These are phyloP conservation scores for Cylindrotheca closterium DNA, from an alignment of 108 stramenopile genomes.

Conservation along the genomic window DNA sequence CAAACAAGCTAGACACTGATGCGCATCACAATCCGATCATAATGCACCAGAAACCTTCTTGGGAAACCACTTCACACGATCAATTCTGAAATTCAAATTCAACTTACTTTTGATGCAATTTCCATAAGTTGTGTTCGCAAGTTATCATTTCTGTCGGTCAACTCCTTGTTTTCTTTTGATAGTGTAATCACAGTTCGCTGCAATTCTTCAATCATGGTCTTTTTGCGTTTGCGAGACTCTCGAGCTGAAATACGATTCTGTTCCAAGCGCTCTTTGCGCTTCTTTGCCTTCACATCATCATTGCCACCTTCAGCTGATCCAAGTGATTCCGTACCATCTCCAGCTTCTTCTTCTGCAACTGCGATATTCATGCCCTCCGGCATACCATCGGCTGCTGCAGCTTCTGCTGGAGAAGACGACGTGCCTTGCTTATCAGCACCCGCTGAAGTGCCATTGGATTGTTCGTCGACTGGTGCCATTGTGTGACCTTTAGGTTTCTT, in stretches of 20 bases:
- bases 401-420: too few species aligned
- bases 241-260: conserved; percentile 88
- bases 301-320: conserved; percentile 22
- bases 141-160: conserved; percentile 76
- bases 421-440: neutral
- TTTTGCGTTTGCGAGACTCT: conserved; percentile 87
- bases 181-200: conserved; percentile 85
- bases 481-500: too few species aligned
- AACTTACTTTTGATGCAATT: conserved; percentile 70
- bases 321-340: conserved; percentile 1
- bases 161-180: conserved; percentile 80
- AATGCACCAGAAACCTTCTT: too few species aligned
- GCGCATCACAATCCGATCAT: too few species aligned
- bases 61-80: neutral
- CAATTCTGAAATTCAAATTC: conserved; percentile 2
- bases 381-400: neutral
- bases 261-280: conserved; percentile 84
- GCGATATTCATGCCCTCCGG: neutral
- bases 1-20: too few species aligned
- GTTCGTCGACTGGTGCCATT: too few species aligned
- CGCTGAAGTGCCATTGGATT: neutral
- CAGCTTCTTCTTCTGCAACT: neutral
- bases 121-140: conserved; percentile 74
- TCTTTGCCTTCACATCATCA: conserved; percentile 36
- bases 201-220: conserved; percentile 89